Base-by-base conservation (phyloP, 176 grass and related monocot species). In the Eragrostis nindensis region DNA sequence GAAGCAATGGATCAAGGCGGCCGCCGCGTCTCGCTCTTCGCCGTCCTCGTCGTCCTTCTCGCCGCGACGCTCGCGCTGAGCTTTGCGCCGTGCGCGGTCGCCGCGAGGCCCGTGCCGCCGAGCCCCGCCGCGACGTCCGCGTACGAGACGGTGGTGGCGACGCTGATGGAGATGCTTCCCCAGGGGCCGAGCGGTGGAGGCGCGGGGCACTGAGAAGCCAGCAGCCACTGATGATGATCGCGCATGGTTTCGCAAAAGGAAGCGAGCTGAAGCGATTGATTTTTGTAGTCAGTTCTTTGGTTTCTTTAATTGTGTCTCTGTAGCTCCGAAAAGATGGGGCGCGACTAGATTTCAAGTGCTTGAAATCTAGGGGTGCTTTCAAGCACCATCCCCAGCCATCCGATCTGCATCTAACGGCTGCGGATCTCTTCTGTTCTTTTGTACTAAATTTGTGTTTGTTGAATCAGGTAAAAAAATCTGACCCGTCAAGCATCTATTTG, bases 141-240 rank as follows among this genome's bases (percentile, higher is more conserved):
- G 81, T 75, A 77, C 50, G 64, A 66, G 22, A 16, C 70, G 46
- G 17, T 62, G 25, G 70, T 84, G 81, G 75, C 82, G 44, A 62
- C 36, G 70, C 55, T 89, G 9, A 84, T 89, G 82, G 63, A 80
- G 82, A 89, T 85, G 87, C 87, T 89, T 15, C 87, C 87, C 0
- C 47, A 24, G 75, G 86, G 86, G 1, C 86, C 86, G 0, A 89
- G 87, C 66, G 40, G 19, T 1, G 71, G 87, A 49, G 87, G 87
- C 46, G 87, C 55, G 0, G 87, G 87, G 2, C 87, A 89, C 82
- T 89, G 82, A 89, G 6, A n/a, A 41, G n/a, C n/a, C n/a, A n/a
- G 45, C 8, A 11, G 11, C 4, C 10, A 25, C 8, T 39, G 19
- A 7, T 41, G 54, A n/a, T 45, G n/a, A n/a, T 21, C 14, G 4